phyloP scores from a whole-genome alignment of 2,329 filamentous ascomycete species.

The Phoma herbarum region DNA sequence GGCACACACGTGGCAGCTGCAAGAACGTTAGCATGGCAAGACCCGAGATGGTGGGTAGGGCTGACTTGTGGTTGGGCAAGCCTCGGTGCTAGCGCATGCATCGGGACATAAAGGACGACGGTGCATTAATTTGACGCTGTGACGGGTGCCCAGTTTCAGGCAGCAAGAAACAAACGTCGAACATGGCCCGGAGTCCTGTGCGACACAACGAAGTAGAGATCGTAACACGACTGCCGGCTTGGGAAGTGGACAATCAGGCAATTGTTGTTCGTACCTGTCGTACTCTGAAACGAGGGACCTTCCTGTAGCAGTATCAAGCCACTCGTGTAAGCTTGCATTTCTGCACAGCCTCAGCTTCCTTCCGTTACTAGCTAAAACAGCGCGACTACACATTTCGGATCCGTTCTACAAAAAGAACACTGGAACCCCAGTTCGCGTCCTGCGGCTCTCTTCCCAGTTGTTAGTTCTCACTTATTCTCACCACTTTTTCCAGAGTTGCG shows the following conservation, averaged over 20 bases:
- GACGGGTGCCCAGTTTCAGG: conserved; percentile 11
- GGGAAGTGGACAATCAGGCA: not conserved
- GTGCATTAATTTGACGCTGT: conserved; percentile 6
- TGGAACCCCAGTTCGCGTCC: not conserved
- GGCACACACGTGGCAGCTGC: conserved; percentile 46
- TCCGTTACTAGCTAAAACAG: conserved; percentile 1
- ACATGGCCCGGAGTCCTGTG: not conserved
- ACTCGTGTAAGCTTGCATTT: conserved; percentile 7
- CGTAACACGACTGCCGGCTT: not conserved
- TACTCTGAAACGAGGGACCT: conserved; percentile 17
- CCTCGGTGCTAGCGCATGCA: conserved; percentile 6
- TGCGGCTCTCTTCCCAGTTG: not conserved
- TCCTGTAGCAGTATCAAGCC: conserved; percentile 9
- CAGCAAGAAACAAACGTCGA: not conserved
- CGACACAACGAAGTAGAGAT: conserved; percentile 2
- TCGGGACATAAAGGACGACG: conserved; percentile 13
- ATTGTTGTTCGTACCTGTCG: not conserved
- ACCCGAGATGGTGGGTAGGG: conserved; percentile 43
- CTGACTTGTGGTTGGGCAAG: conserved; percentile 41
- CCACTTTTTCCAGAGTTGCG: not conserved
- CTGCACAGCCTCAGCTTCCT: conserved; percentile 19
- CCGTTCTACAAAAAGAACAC: not conserved
- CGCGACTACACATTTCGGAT: not conserved
- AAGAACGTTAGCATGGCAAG: conserved; percentile 33
- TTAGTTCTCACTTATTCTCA: not conserved